Conservation (phyloP, 306 rosid genomes). For the Cicer arietinum region DNA sequence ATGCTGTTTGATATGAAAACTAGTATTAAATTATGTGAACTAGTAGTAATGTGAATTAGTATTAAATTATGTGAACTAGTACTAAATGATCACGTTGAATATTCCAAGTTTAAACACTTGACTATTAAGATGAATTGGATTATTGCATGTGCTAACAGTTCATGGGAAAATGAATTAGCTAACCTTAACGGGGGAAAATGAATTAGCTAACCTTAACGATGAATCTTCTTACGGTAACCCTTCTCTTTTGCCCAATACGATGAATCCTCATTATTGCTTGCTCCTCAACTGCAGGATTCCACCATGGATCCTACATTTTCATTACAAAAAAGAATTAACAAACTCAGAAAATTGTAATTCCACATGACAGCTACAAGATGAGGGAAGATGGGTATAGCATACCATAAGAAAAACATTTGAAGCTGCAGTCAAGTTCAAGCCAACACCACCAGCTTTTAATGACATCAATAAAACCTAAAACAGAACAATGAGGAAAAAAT, state of each 20-base stretch:
- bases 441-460: constrained; percentile 91
- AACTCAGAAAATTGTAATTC: not conserved
- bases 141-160: constrained; percentile 23
- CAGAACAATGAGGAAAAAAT: not conserved
- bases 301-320: constrained; percentile 82
- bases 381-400: not conserved
- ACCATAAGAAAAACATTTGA: constrained; percentile 86
- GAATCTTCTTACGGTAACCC: constrained; percentile 49
- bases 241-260: constrained; percentile 78
- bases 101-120: constrained; percentile 21
- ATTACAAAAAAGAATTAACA: constrained; percentile 18
- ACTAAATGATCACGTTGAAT: no score
- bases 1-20: constrained; percentile 35
- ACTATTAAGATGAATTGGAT: constrained; percentile 1
- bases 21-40: not conserved
- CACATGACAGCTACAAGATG: not conserved
- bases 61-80: not conserved
- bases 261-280: constrained; percentile 94
- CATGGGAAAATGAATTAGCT: constrained; percentile 32
- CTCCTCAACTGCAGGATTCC: constrained; percentile 98
- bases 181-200: constrained; percentile 45
- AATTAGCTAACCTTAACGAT: constrained; percentile 48
- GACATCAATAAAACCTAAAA: constrained; percentile 82
- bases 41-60: not conserved
- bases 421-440: constrained; percentile 89